Conservation (phyloP, 202 grass and related monocot genomes). For the Brachypodium distachyon region DNA sequence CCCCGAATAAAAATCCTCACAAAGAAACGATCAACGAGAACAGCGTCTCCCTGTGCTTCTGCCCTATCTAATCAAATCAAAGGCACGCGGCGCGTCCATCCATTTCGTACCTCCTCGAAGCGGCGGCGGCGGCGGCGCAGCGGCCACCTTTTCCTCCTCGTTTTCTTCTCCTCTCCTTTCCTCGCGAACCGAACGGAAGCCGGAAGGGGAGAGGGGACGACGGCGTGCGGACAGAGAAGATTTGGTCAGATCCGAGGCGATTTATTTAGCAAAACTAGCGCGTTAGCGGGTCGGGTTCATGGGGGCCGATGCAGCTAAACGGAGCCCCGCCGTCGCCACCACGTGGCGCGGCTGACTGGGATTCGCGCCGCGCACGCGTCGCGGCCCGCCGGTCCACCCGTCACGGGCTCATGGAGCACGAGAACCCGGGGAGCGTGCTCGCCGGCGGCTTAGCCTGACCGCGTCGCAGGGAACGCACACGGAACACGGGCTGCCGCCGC, state of each 20-base stretch:
- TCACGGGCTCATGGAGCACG: too few species aligned
- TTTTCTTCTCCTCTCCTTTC: not conserved
- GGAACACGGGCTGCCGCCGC: not conserved
- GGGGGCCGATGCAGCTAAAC: not conserved
- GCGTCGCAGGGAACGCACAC: not conserved
- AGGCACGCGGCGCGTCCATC: not conserved
- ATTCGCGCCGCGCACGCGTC: slow-evolving; percentile 10
- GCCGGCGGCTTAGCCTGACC: not conserved
- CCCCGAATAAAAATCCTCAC: not conserved
- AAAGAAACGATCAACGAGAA: slow-evolving; percentile 4
- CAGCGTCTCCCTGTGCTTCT: not conserved
- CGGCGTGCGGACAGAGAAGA: slow-evolving; percentile 21
- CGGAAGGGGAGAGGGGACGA: slow-evolving; percentile 20
- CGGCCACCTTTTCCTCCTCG: not conserved
- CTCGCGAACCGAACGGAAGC: slow-evolving; percentile 15
- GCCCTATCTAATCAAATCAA: not conserved
- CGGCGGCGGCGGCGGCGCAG: not conserved
- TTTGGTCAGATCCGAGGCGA: slow-evolving; percentile 45
- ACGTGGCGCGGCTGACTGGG: slow-evolving; percentile 25
- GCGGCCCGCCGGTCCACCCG: too few species aligned
- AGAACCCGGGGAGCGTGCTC: not conserved
- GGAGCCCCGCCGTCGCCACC: not conserved
- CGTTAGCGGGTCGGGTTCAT: slow-evolving; percentile 23
- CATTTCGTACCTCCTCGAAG: slow-evolving; percentile 19
- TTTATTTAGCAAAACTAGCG: slow-evolving; percentile 11